phyloP scores from a whole-genome alignment of 2,329 filamentous ascomycete species.

The Cladophialophora yegresii region DNA sequence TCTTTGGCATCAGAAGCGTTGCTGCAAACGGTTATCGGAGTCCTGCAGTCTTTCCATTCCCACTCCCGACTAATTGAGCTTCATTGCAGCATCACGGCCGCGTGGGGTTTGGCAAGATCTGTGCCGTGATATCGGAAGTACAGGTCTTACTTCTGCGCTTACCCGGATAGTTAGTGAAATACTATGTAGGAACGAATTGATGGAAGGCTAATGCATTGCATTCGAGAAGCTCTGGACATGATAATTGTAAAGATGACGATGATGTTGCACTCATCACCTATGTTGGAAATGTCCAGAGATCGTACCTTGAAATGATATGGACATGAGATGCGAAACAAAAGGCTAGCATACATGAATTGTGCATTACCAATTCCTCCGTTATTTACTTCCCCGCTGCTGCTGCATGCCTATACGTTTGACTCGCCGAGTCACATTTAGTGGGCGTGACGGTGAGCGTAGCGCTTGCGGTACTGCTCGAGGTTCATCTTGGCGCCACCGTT shows the following conservation, averaged over 20 bases:
- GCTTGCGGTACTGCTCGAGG: conserved; percentile 24
- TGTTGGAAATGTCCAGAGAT: conserved; percentile 7
- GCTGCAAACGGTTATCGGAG: neutral
- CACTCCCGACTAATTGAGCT: neutral
- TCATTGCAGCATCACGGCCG: neutral
- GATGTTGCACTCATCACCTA: conserved; percentile 12
- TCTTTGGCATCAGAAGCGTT: neutral
- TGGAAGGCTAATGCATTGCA: neutral
- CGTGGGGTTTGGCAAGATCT: neutral
- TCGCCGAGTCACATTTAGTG: conserved; percentile 16
- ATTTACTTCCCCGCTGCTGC: conserved; percentile 22
- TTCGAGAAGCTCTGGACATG: conserved; percentile 7
- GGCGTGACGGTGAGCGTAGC: conserved; percentile 16
- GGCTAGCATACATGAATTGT: conserved; percentile 22
- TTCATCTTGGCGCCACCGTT: conserved; percentile 21
- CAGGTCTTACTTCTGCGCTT: neutral
- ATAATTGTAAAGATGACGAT: conserved; percentile 8
- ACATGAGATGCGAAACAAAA: conserved; percentile 15
- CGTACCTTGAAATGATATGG: conserved; percentile 5
- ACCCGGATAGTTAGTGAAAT: neutral
- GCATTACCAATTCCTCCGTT: conserved; percentile 21
- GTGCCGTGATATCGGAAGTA: neutral
- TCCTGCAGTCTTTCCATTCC: neutral
- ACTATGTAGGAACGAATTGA: neutral
- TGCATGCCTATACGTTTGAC: conserved; percentile 18